Percentiles rank a stretch among this genome's conserved stretches.
Evolutionary conservation across 306 rosid genomes (phyloP).

Genomic region (Dalbergia cochinchinensis): DNA sequence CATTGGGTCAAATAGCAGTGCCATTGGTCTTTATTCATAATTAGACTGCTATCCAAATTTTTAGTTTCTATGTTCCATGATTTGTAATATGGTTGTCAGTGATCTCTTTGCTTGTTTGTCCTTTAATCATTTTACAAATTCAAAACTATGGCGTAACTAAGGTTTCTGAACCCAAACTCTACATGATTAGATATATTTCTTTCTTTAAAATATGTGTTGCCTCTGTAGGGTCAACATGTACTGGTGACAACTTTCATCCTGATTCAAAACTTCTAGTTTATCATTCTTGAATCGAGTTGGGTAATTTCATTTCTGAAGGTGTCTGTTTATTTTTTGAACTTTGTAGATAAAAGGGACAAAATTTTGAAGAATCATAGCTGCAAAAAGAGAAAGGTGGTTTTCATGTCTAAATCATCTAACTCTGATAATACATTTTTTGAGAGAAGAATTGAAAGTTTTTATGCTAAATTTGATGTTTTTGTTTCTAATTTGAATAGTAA

Average conservation of each 20-base stretch:
- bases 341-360: background rate
- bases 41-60: conserved; percentile 8
- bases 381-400: too few species aligned
- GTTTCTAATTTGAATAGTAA: too few species aligned
- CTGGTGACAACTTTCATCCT: conserved; percentile 67
- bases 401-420: too few species aligned
- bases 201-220: conserved; percentile 36
- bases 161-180: background rate
- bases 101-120: conserved; percentile 16
- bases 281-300: conserved; percentile 30
- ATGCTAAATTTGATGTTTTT: too few species aligned
- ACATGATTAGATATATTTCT: conserved; percentile 26
- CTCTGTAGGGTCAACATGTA: conserved; percentile 87
- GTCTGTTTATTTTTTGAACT: background rate
- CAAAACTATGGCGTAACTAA: conserved; percentile 2
- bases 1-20: conserved; percentile 14
- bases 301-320: background rate
- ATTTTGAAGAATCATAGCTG: too few species aligned
- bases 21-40: conserved; percentile 24
- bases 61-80: background rate
- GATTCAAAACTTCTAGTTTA: conserved; percentile 34
- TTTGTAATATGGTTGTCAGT: conserved; percentile 27
- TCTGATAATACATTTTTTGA: too few species aligned
- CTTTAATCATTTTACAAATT: conserved; percentile 3
- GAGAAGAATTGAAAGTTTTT: too few species aligned